Conservation (phyloP, 148 eudicot species). For the Simmondsia chinensis region DNA sequence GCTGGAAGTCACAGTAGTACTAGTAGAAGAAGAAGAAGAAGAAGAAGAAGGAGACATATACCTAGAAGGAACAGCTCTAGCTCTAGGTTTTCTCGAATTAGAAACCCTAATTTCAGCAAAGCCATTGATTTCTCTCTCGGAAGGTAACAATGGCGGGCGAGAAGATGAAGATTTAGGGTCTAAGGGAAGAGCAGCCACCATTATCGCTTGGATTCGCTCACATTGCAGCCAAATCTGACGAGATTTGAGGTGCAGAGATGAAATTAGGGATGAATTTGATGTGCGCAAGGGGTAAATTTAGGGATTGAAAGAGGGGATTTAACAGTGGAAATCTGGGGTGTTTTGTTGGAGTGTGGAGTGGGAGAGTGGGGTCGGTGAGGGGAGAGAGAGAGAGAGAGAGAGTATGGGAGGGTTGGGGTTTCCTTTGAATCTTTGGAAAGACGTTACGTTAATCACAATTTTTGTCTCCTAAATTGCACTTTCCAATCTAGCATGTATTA, state of each 20-base stretch:
- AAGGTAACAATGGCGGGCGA: conserved; percentile 65
- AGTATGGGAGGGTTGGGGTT: conserved; percentile 12
- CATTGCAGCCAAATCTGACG: too few relatives aligned
- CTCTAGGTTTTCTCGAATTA: conserved; percentile 45
- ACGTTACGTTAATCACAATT: conserved; percentile 44
- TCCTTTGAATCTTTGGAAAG: conserved; percentile 47
- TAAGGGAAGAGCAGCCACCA: conserved; percentile 63
- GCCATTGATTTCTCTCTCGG: conserved; percentile 60
- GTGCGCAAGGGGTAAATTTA: too few relatives aligned
- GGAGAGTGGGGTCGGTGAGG: conserved; percentile 23
- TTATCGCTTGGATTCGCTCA: conserved; percentile 39
- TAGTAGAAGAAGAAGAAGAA: conserved; percentile 31
- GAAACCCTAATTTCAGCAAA: too few relatives aligned
- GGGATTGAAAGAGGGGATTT: too few relatives aligned
- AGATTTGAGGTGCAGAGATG: not conserved
- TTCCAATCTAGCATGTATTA: too few relatives aligned
- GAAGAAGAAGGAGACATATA: conserved; percentile 79
- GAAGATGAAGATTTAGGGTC: conserved; percentile 36
- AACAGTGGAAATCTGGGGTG: too few relatives aligned
- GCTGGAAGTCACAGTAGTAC: conserved; percentile 15
- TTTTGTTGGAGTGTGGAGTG: conserved; percentile 19
- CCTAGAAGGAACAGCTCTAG: conserved; percentile 62
- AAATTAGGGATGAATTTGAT: too few relatives aligned
- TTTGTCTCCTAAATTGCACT: not conserved
- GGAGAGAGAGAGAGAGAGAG: conserved; percentile 8